Evolutionary conservation across 2,329 filamentous ascomycete species (phyloP).

Genomic region (Phyllachora maydis): DNA sequence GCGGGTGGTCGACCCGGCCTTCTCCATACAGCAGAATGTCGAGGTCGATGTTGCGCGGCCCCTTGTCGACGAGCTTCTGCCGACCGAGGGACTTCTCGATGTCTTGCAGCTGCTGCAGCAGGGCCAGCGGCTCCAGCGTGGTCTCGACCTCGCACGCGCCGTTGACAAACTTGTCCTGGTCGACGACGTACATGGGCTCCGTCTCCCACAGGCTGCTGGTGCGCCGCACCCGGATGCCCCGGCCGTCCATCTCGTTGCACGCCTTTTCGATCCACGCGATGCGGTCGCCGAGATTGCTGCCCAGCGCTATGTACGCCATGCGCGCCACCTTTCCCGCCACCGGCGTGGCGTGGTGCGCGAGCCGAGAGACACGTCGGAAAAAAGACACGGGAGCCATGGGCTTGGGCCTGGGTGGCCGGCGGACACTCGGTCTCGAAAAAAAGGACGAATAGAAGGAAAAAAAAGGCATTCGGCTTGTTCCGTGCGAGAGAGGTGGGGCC

Average conservation of each 20-base stretch:
- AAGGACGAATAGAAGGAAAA: no score
- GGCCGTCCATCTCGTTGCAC: constrained; percentile 53
- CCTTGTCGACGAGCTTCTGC: constrained; percentile 75
- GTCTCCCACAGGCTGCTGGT: constrained; percentile 92
- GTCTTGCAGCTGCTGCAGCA: constrained; percentile 63
- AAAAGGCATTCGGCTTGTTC: no score
- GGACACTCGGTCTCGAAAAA: no score
- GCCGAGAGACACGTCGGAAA: no score
- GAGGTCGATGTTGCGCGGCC: constrained; percentile 82
- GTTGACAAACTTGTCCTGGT: constrained; percentile 80
- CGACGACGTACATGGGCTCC: constrained; percentile 84
- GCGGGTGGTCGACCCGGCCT: constrained; percentile 40
- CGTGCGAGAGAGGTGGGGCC: no score
- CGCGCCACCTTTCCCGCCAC: no score
- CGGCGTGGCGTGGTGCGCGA: no score
- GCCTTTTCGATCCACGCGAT: constrained; percentile 71
- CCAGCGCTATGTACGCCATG: constrained; percentile 65
- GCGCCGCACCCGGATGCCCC: constrained; percentile 51
- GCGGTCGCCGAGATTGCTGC: constrained; percentile 81
- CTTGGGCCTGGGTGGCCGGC: no score
- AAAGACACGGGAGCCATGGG: no score
- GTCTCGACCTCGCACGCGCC: constrained; percentile 86
- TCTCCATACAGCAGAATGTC: constrained; percentile 76
- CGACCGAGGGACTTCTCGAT: constrained; percentile 69
- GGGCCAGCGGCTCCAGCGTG: constrained; percentile 46